Evolutionary conservation across 106 monocot genomes (phyloP), one percentile per base, ranked within the genome.

Genomic region (Dendrobium huoshanense): DNA sequence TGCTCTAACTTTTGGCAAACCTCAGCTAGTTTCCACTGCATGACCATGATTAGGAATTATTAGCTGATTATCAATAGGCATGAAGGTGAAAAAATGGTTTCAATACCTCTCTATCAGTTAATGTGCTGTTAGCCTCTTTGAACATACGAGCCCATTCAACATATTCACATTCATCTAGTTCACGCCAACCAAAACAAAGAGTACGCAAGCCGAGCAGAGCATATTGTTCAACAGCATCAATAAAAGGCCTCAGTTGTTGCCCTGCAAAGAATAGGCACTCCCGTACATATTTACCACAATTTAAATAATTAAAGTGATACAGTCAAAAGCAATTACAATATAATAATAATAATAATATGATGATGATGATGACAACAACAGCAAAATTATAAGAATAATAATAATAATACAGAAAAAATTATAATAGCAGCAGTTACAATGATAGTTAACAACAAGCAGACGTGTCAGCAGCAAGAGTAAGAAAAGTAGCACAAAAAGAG

Each of bases 211-310:
- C 95, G 24, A 88, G 78, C 61, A 92, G 92, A 75, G 98, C 90
- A 93, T 98, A 98, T 27, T 95, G 92, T 83, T 98, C 98, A 27
- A 93, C 92, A 43, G 95, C 92, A 87, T 98, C 98, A 80, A 72
- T 79, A 82, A 77, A 89, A 27, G 79, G 64, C 82, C 95, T 86
- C 42, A 89, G 73, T 68, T 91, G 80, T 72, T 92, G 95, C 49
- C 92, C 98, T 98, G 89, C 47, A 81, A 86, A 82, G 37, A 77
- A 65, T 59, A 67, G 79, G 51, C 33, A 77, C 72, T 7, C 42
- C 41, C 42, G 7, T 74, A 42, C 1, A 20, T 70, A 33, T 70
- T 70, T 11, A 31, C 37, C 9, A 7, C 13, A 31, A 70, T 70
- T 70, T 70, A 33, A 4, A 64, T 22, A 22, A 64, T 25, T 64